Evolutionary conservation across 1,284 basidiomycete species (phyloP), one percentile per base, ranked within the genome.

Genomic region (Earliella scabrosa): DNA sequence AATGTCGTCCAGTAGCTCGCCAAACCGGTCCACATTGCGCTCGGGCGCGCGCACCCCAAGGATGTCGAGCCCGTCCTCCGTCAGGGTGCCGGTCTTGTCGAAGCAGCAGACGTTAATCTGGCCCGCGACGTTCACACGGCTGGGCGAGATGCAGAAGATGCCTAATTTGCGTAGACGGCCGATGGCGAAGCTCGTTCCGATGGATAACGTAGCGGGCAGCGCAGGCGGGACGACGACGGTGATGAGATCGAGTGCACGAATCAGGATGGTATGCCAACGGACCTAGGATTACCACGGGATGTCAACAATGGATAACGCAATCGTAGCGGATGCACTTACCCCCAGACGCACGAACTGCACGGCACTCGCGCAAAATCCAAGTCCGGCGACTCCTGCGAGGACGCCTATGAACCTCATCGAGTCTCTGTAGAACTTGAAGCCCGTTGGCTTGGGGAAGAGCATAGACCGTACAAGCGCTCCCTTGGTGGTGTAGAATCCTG

Each of bases 31-130:
- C 9, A 73, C 80, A 52, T 77, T 82, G 45, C 90, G 86, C 63
- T 96, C 93, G 40, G 94, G 82, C 1, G 86, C 86, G 38, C 95
- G 87, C 11, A 96, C 90, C 24, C 95, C 95, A 43, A 99, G 88
- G 43, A 99, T 95, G 68, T 99, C 97, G 39, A 99, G 82, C 1
- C 97, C 97, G 64, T 99, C 97, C 73, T 98, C 97, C 0, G 97
- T 99, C 16, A 99, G 81, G 1, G 97, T 99, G 2, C 97, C 97
- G 1, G 97, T 99, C 78, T 99, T 99, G 80, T 99, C 97, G 68
- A 99, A 99, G 73, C 96, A 98, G 67, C 96, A 97, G 8, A 99
- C 92, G 63, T 99, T 98, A 76, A 99, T 82, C 75, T 98, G 97
- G 29, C 97, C 97, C 2, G 89, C 95, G 47, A 99, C 88, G 69